Percentiles rank a stretch among this genome's conserved stretches.
These are phyloP conservation scores for Abrus precatorius DNA, from an alignment of 306 rosid genomes.

Conservation along the genomic window DNA sequence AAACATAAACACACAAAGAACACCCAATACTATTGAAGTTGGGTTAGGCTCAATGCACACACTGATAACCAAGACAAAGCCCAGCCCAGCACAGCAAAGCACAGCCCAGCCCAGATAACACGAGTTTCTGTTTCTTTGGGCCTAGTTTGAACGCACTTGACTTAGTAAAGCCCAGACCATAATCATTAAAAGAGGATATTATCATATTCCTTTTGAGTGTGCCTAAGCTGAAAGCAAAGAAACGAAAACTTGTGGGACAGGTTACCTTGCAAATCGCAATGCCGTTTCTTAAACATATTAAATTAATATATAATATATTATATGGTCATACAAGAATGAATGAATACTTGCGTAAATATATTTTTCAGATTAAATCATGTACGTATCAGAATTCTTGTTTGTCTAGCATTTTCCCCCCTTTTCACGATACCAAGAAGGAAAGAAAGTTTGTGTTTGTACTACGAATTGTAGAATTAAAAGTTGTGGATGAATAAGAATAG, in stretches of 20 bases:
- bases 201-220: neutral
- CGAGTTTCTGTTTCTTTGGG: neutral
- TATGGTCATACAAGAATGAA: too few relatives aligned
- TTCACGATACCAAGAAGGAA: neutral
- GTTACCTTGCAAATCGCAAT: neutral
- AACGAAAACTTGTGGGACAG: neutral
- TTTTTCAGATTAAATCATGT: too few relatives aligned
- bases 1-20: neutral
- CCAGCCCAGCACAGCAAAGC: too few relatives aligned
- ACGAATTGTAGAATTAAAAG: neutral
- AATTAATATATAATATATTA: too few relatives aligned
- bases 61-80: too few relatives aligned
- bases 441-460: neutral
- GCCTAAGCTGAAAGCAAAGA: neutral
- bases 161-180: neutral
- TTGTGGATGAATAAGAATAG: neutral
- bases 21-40: constrained; percentile 1
- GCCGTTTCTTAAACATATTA: too few relatives aligned
- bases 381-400: too few relatives aligned
- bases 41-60: neutral
- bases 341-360: too few relatives aligned
- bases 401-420: too few relatives aligned
- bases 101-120: too few relatives aligned
- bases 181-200: neutral
- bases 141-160: neutral